Base-by-base conservation (phyloP, 2,329 filamentous ascomycete genomes). In the Thielaviopsis punctulata region DNA sequence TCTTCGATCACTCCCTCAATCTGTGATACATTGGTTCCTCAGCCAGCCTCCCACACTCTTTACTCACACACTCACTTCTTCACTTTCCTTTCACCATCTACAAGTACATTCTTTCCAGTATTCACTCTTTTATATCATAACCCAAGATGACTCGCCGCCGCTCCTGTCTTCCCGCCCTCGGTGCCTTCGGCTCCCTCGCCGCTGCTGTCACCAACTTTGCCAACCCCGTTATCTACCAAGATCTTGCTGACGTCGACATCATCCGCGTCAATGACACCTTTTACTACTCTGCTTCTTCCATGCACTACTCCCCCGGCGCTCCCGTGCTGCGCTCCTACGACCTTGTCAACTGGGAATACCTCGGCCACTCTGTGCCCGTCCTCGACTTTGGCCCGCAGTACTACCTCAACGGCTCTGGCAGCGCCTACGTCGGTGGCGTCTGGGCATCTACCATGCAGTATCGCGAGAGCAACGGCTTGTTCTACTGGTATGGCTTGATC, bases 271-370 rank as follows among this genome's bases (percentile, higher is more conserved):
- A 62, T 25, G 61, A 58, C 4, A 61, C 58, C 1, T 65, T 60
- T 56, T 64, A 60, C 52, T 58, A 62, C 41, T 71, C 77, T 55
- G 76, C 75, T 58, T 75, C 77, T 2, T 73, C 75, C 8, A 77
- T 79, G 57, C 78, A 79, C 59, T 70, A 77, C 10, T 79, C 79
- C 57, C 68, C 77, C 0, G 75, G 77, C 23, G 63, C 69, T 0
- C 71, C 73, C 47, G 61, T 63, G 33, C 63, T 63, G 51, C 60
- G 61, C 19, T 66, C 64, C 6, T 61, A 61, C 23, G 62, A 67
- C 49, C 58, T 67, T 2, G 50, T 60, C 25, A 57, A 58, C 50
- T 65, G 62, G 63, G 60, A 59, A 43, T 61, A 63, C 39, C 60
- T 65, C 2, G 58, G 60, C 55, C 24, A 45, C 48, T 54, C 47